Conservation (phyloP, 768 basidiomycete genomes). For the Aureoboletus auriporus region DNA sequence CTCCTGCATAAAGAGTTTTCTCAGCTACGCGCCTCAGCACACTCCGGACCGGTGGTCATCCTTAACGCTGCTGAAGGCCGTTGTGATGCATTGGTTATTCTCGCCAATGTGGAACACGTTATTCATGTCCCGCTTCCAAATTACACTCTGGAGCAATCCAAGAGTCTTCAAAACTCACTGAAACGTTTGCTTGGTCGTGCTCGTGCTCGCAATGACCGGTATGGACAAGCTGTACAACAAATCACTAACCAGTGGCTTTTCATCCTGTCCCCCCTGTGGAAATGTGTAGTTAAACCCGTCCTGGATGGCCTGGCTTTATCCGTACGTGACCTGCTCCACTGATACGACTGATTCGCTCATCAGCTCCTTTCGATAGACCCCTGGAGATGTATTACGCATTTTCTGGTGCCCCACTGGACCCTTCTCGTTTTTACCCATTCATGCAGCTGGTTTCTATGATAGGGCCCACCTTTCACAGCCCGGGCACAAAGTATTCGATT, state of each 20-base stretch:
- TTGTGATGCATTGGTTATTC: slow-evolving; percentile 30
- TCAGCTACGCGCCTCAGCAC: slow-evolving; percentile 12
- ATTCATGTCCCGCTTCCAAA: slow-evolving; percentile 4
- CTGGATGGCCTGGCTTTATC: slow-evolving; percentile 1
- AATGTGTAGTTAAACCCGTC: slow-evolving; percentile 5
- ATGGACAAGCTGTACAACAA: not conserved
- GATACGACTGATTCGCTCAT: not conserved
- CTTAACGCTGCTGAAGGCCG: slow-evolving; percentile 26
- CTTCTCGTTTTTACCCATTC: slow-evolving; percentile 3
- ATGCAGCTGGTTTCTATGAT: slow-evolving; percentile 2
- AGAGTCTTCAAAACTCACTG: not conserved
- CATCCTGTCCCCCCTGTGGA: slow-evolving; percentile 9
- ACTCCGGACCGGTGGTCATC: slow-evolving; percentile 27
- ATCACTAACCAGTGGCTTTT: not conserved
- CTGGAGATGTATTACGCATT: not conserved
- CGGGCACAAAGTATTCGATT: not conserved
- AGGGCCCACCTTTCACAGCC: not conserved
- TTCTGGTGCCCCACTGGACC: slow-evolving; percentile 5
- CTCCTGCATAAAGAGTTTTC: not conserved
- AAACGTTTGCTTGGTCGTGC: not conserved
- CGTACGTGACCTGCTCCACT: not conserved
- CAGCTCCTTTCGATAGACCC: not conserved
- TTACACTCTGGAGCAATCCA: slow-evolving; percentile 1
- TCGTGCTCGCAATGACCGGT: not conserved
- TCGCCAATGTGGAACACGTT: not conserved